Evolutionary conservation across 176 grass and related monocot genomes (phyloP), one percentile per base, ranked within the genome.

Genomic region (Poa annua): DNA sequence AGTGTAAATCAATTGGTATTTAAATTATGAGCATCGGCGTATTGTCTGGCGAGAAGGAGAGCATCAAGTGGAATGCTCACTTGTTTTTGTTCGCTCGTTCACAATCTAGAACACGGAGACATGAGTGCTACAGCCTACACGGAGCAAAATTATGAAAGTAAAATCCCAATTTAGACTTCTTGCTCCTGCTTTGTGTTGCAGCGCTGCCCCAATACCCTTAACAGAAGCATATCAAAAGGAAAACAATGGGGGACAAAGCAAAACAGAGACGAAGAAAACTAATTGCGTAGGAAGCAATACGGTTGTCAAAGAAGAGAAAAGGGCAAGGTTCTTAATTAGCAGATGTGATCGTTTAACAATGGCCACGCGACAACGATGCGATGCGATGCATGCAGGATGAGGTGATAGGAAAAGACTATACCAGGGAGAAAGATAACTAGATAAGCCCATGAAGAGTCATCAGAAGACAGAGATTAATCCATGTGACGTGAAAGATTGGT

Each of bases 171-270:
- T 60, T 90, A 81, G 75, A 90, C 74, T 79, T 90, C 36, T 44
- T 90, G 88, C 74, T 68, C 59, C 80, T 19, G 1, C 84, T 90
- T 86, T 86, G 29, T 42, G 74, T 70, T 67, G 84, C 84, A 83
- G 66, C 29, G 20, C 32, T 67, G 80, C 67, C 79, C 84, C 88
- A 19, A 6, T 50, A 29, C 24, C 44, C 70, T 21, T 50, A 75
- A 52, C 66, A 41, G 53, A 90, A 86, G 79, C 56, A 83, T 55
- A 80, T 67, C 74, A 59, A 62, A 66, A 79, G 74, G 66, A 79
- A 83, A 86, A 82, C 55, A 90, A 79, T 86, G 66, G 22, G 66
- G 22, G 73, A 11, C 15, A 77, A 74, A 71, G 79, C 79, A 34
- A 48, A 52, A 90, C 83, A 73, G 3, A 4, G 41, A 6, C 2